Evolutionary conservation across 169 alveolate species (phyloP).

Genomic region (Fabrea salina): DNA sequence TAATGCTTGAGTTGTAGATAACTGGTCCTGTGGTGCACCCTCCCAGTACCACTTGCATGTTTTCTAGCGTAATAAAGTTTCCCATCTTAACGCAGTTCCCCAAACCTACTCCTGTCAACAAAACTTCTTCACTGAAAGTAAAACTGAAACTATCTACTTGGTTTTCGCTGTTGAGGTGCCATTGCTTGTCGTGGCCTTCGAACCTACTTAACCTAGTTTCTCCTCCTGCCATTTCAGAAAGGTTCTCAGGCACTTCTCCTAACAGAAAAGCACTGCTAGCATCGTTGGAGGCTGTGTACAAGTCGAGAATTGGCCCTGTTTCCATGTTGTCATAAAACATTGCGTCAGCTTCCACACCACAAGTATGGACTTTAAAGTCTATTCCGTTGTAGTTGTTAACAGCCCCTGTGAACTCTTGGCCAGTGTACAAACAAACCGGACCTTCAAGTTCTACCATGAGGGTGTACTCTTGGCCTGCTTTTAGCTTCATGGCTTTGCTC

Average conservation of each 20-base stretch:
- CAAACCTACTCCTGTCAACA: constrained; percentile 19
- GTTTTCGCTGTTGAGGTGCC: constrained; percentile 26
- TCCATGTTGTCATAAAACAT: background rate
- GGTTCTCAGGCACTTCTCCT: background rate
- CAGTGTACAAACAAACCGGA: background rate
- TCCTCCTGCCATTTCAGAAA: constrained; percentile 29
- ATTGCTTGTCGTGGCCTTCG: constrained; percentile 25
- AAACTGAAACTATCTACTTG: constrained; percentile 25
- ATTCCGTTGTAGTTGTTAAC: background rate
- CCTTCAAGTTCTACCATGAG: constrained; percentile 2
- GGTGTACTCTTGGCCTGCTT: background rate
- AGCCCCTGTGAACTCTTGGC: background rate
- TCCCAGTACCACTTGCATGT: constrained; percentile 7
- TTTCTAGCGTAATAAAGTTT: constrained; percentile 19
- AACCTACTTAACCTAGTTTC: constrained; percentile 15
- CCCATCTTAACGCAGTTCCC: constrained; percentile 29
- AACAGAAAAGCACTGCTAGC: background rate
- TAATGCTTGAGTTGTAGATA: constrained; percentile 1
- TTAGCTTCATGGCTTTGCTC: background rate
- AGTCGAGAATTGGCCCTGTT: constrained; percentile 16
- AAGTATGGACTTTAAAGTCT: background rate
- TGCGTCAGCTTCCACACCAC: background rate
- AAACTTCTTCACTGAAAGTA: constrained; percentile 12
- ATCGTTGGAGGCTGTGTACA: background rate
- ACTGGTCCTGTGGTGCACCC: constrained; percentile 17